Conservation (phyloP, 768 basidiomycete genomes). For the Coprinopsis sp. region DNA sequence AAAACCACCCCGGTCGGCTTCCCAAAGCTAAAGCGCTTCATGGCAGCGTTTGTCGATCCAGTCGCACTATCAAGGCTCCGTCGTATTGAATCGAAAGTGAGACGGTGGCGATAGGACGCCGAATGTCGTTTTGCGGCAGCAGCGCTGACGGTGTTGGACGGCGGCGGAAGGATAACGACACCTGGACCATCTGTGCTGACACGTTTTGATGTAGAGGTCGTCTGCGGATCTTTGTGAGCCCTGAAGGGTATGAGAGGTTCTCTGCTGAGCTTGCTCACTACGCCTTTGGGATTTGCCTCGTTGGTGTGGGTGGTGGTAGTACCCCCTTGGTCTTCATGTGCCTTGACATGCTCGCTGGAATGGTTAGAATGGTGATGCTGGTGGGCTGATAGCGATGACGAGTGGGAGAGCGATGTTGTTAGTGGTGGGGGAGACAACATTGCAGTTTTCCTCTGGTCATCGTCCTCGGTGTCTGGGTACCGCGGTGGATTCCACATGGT, state of each 20-base stretch:
- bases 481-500: neutral
- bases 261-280: conserved; percentile 3
- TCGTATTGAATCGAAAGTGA: conserved; percentile 7
- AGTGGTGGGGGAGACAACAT: conserved; percentile 27
- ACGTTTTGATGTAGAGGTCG: neutral
- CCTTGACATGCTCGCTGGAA: conserved; percentile 4
- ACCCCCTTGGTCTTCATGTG: conserved; percentile 4
- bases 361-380: conserved; percentile 10
- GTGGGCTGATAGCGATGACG: conserved; percentile 7
- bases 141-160: neutral
- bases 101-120: neutral
- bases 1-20: neutral
- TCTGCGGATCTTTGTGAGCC: neutral
- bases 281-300: neutral
- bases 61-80: conserved; percentile 3
- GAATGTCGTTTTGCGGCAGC: conserved; percentile 2
- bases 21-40: conserved; percentile 3
- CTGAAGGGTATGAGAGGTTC: neutral
- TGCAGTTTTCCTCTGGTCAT: conserved; percentile 1
- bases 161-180: neutral
- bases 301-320: neutral
- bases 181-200: conserved; percentile 1
- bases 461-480: neutral
- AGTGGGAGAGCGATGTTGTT: conserved; percentile 23
- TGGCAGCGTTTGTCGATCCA: neutral